phyloP scores from a whole-genome alignment of 129 eudicot genomes.

The Flaveria linearis region DNA sequence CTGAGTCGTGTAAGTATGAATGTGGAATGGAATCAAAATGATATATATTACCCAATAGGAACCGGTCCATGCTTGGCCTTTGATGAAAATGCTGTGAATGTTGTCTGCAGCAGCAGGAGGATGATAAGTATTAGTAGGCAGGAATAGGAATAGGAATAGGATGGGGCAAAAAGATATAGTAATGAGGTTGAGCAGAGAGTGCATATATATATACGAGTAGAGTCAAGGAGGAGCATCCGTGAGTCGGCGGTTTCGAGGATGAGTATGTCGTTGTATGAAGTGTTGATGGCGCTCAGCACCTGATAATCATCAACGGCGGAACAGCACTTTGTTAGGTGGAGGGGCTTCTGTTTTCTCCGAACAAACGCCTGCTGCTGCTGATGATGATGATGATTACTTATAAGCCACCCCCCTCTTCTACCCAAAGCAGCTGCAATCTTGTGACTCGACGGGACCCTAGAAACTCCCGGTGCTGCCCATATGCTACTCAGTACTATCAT shows the following conservation, averaged over 20 bases:
- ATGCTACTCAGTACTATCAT: no score
- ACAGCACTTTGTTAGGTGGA: not conserved
- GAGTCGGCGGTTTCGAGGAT: conserved; percentile 65
- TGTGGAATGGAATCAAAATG: conserved; percentile 18
- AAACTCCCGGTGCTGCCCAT: not conserved
- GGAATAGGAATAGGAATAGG: no score
- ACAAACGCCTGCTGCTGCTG: not conserved
- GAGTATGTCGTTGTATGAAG: conserved; percentile 57
- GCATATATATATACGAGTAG: conserved; percentile 46
- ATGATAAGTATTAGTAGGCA: no score
- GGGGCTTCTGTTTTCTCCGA: not conserved
- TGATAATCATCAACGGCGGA: conserved; percentile 40
- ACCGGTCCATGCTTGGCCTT: conserved; percentile 76
- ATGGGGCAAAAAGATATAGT: no score
- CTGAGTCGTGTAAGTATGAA: not conserved
- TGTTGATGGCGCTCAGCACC: conserved; percentile 56
- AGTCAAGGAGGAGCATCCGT: conserved; percentile 77
- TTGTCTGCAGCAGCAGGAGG: conserved; percentile 59
- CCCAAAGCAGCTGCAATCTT: no score
- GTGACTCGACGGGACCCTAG: not conserved
- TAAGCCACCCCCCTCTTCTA: no score
- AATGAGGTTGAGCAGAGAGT: not conserved
- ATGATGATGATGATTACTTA: no score
- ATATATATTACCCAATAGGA: conserved; percentile 72
- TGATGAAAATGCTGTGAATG: conserved; percentile 71